Base-by-base conservation (phyloP, 352 stramenopile species). In the Phytopythium vexans region DNA sequence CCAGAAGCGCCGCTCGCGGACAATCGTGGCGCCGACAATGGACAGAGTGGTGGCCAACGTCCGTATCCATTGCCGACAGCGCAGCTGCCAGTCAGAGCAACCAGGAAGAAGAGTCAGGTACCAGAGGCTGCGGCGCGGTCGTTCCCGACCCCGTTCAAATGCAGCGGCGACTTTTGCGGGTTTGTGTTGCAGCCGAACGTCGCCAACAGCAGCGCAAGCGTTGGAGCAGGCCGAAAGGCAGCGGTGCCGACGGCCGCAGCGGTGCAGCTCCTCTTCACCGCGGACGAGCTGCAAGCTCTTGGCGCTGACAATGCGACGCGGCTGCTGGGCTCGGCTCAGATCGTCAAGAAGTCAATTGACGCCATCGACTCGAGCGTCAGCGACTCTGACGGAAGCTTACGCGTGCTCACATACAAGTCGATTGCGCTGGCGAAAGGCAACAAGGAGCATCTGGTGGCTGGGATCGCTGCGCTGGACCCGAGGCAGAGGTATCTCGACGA, bases 131-230 rank as follows among this genome's bases (percentile, higher is more conserved):
- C 44, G 10, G 14, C 44, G 27, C 37, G 14, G 9, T 74, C 58
- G 9, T 89, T 86, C 62, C 74, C 74, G 15, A 88, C 75, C 34
- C 80, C 76, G 3, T 93, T 89, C 69, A 86, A 88, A 54, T 91
- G 83, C 68, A 82, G 67, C 32, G 80, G 82, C 12, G 80, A 91
- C 50, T 91, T 91, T 49, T 91, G 80, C 58, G 64, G 68, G 44
- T 82, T 88, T 38, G 54, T 68, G 11, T 15, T 88, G 33, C 60
- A 75, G 39, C 56, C 78, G 43, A 55, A 63, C 36, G 66, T 58
- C 51, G 45, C 39, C 21, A 52, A 45, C 15, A 33, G 41, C 4
- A 50, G 21, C 39, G 14, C 46, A 27, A 27, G 21, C 21, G 21
- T 27, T 27, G 21, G 21, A 27, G n/a, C 40, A 27, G n/a, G 33